These are phyloP conservation scores for Angomonas ambiguus DNA, from an alignment of 208 protist genomes.

Conservation along the genomic window DNA sequence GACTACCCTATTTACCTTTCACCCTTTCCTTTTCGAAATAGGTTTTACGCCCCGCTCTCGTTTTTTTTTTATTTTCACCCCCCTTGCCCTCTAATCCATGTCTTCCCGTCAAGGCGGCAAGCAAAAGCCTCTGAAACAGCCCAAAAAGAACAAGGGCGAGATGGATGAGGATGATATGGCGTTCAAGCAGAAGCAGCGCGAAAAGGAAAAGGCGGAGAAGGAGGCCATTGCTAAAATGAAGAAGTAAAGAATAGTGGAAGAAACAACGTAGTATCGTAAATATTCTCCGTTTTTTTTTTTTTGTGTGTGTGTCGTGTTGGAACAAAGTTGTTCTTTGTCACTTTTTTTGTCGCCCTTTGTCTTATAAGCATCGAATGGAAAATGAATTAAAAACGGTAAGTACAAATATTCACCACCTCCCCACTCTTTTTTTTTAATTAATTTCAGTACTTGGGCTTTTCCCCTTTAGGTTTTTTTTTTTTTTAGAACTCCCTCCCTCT, in stretches of 20 bases:
- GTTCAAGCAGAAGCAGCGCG: conserved; percentile 72
- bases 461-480: no score
- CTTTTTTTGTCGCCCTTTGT: neutral
- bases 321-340: neutral
- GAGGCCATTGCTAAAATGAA: conserved; percentile 85
- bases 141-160: conserved; percentile 75
- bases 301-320: neutral
- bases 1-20: neutral
- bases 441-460: conserved; percentile 1
- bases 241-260: conserved; percentile 30
- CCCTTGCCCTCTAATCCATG: conserved; percentile 30
- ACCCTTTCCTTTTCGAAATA: conserved; percentile 6
- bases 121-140: conserved; percentile 86
- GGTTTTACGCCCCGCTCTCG: conserved; percentile 9
- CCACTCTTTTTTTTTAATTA: conserved; percentile 5
- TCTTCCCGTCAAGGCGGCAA: conserved; percentile 85
- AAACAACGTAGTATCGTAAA: neutral
- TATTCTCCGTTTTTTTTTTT: neutral
- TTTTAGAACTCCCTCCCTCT: neutral
- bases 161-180: conserved; percentile 68
- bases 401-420: neutral
- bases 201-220: conserved; percentile 87
- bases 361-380: no score
- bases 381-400: neutral
- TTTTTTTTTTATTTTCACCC: conserved; percentile 18